Evolutionary conservation across 345 rosid species (phyloP), one percentile per base, ranked within the genome.

Genomic region (Litchi chinensis): DNA sequence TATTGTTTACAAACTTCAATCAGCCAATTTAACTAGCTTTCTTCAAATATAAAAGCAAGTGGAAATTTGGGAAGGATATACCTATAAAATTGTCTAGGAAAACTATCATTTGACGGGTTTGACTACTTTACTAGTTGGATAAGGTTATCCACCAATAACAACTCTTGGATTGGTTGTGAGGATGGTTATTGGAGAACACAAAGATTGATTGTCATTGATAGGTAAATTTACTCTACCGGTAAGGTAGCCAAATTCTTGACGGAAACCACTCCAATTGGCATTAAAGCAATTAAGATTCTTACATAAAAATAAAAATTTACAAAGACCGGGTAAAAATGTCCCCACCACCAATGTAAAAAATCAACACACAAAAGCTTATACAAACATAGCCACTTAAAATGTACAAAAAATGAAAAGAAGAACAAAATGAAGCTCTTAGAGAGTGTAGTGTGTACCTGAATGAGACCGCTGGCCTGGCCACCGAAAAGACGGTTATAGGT

Each of bases 401-500:
- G 4, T 15, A 52, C n/a, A 3, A 52, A 52, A 52, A 16, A 3
- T 4, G 19, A 16, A 9, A 9, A 44, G 15, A 52, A 6, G 16
- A 19, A 52, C 19, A 28, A 28, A 2, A 28, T 0, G 32, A 28
- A 28, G 32, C 32, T 28, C 32, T 28, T 28, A 28, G 32, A 28
- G 37, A 32, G 37, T 32, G 52, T 46, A 46, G 52, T 46, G 12
- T 46, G 63, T 76, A 90, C 99, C 97, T 96, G 97, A 83, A 87
- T 11, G 41, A 96, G 81, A 72, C 92, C 78, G 72, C 12, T 84
- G 60, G 82, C 54, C 15, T 71, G 83, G 5, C 97, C 90, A 3
- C 97, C 98, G 79, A 90, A 91, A 46, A 84, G 50, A 28, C 93
- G 96, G 77, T 96, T 96, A 69, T 96, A 96, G 2, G 88, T 85